Base-by-base conservation (phyloP, 441 rosid genomes). In the Geranium incanum region DNA sequence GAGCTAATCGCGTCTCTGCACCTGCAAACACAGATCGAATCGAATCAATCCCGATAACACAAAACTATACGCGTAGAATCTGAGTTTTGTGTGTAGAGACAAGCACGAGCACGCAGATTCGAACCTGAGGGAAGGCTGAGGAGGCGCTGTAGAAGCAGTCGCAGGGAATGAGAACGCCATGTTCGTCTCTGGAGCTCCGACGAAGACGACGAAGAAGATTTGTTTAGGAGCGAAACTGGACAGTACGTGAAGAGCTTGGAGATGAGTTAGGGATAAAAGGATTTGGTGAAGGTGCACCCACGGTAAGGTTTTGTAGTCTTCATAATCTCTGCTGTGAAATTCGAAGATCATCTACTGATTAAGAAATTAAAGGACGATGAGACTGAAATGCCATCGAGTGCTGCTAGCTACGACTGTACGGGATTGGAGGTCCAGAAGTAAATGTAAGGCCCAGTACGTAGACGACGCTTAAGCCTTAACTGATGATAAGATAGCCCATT, bases 151-250 rank as follows among this genome's bases (percentile, higher is more conserved):
- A 48, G 55, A 12, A 89, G 69, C 16, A 52, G 80, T 86, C 69
- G 89, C 69, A 67, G 79, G 86, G n/a, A 88, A 72, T 55, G 85
- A 81, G 70, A 78, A 78, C 68, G 91, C 86, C 96, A 92, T 89
- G 79, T 66, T 0, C 36, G 21, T 33, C 19, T 55, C 6, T n/a
- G 64, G 39, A 48, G 55, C 55, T 48, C n/a, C 33, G 33, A 28
- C 55, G 55, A 48, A 48, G 55, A 48, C 33, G 33, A 28, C 55
- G 55, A 48, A 48, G 55, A 48, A 48, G 55, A 48, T 48, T 48
- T 48, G 55, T 12, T 48, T 48, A 48, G 11, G 55, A n/a, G n/a
- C n/a, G 55, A 48, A 6, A 48, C 55, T 3, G 55, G 55, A 28
- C 33, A 48, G 21, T 21, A 21, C 21, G 21, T 21, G 21, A 21